These are phyloP conservation scores for Mycena sanguinolenta DNA, from an alignment of 768 basidiomycete species.

Conservation along the genomic window DNA sequence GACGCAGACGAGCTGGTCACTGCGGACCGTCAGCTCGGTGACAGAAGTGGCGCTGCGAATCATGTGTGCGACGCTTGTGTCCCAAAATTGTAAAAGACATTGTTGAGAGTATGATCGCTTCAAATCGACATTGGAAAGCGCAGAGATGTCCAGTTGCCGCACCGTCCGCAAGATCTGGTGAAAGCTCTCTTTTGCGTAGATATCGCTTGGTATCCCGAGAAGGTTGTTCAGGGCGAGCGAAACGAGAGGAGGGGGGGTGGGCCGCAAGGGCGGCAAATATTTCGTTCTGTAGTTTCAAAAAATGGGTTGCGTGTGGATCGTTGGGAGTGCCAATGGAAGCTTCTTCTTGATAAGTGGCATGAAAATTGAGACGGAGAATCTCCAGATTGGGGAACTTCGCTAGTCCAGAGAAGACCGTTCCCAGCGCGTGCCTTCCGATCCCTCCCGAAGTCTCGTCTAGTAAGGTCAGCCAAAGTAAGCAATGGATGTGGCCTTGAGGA, in stretches of 20 bases:
- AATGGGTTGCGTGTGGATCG: constrained; percentile 13
- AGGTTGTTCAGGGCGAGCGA: constrained; percentile 18
- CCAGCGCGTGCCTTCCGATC: background rate
- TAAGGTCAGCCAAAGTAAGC: background rate
- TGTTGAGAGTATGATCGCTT: constrained; percentile 5
- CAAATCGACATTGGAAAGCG: background rate
- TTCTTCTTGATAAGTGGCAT: constrained; percentile 2
- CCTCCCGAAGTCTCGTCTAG: background rate
- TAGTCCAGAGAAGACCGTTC: background rate
- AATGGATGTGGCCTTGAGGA: background rate
- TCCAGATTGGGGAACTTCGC: constrained; percentile 1
- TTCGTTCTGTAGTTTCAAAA: constrained; percentile 9
- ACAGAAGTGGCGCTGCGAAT: constrained; percentile 7
- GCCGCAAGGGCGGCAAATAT: constrained; percentile 16
- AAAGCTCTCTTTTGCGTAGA: constrained; percentile 6
- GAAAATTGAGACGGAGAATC: background rate
- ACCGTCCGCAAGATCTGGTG: constrained; percentile 4
- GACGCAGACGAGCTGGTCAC: constrained; percentile 6
- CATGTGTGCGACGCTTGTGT: background rate
- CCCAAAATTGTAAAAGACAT: constrained; percentile 6
- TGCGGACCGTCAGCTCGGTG: constrained; percentile 7
- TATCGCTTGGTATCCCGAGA: constrained; percentile 4
- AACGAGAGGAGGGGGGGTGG: constrained; percentile 1
- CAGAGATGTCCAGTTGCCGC: background rate
- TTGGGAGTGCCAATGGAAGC: background rate